Base-by-base conservation (phyloP, 2,329 filamentous ascomycete genomes). In the Sphaerulina populicola region DNA sequence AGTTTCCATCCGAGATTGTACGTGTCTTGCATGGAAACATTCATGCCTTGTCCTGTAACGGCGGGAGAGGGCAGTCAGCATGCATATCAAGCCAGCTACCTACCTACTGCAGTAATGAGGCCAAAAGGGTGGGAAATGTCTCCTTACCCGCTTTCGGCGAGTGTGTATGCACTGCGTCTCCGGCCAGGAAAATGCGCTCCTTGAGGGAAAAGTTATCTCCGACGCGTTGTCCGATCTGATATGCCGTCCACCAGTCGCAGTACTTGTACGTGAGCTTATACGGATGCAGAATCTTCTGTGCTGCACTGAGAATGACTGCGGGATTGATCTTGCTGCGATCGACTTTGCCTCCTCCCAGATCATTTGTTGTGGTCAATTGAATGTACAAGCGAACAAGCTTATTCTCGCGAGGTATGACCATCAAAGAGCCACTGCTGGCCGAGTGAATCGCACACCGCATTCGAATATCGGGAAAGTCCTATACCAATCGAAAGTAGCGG, bases 391-490 rank as follows among this genome's bases (percentile, higher is more conserved):
- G 48, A 1, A 58, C 57, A 2, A 65, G 44, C 12, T 58, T 55
- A 6, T 52, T 47, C 44, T 87, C 84, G 21, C 84, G 76, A 1
- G 85, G 85, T 55, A 89, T 88, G 1, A 88, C 80, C 83, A 89
- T 86, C 61, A 88, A 80, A 8, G 83, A 86, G 1, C 85, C 84
- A 48, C 82, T 72, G 9, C 53, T 55, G 6, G 42, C 42, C 12
- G 83, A 86, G 65, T 87, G 85, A 55, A 89, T 86, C 0, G 83
- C 86, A 60, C 82, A 86, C 72, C 86, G 84, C 76, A 85, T 83
- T 74, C 86, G 83, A 62, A 89, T 88, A 63, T 89, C 50, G 10
- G 49, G 46, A 23, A 45, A 45, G 30, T 45, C 43, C 18, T 38
- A n/a, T 38, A n/a, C 7, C 10, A 23, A 14, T 31, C 15, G 21